Percentiles rank a stretch among this genome's conserved stretches.
phyloP scores from a whole-genome alignment of 2,329 filamentous ascomycete species.

The Verticillium zaregamsianum region DNA sequence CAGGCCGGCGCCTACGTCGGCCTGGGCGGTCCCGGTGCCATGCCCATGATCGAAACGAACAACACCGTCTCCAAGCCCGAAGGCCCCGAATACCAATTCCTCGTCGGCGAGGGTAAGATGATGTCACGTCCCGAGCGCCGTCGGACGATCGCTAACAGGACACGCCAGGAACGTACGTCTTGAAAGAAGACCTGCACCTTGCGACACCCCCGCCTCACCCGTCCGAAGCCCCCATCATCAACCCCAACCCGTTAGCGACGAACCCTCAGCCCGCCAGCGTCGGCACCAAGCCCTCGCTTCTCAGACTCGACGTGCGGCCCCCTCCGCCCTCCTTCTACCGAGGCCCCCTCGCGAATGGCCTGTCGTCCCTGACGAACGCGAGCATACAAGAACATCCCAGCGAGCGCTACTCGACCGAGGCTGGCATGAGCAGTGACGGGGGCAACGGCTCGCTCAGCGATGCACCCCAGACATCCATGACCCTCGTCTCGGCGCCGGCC shows the following conservation, averaged over 20 bases:
- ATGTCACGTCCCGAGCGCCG: not conserved
- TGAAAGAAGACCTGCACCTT: constrained; percentile 87
- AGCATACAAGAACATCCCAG: constrained; percentile 60
- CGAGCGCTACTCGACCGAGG: constrained; percentile 58
- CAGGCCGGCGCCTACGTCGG: constrained; percentile 69
- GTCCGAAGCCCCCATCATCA: constrained; percentile 81
- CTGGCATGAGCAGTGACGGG: constrained; percentile 54
- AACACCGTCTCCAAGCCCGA: constrained; percentile 79
- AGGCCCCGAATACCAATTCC: constrained; percentile 81
- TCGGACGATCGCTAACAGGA: not conserved
- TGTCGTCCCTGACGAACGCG: constrained; percentile 43
- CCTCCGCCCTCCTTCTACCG: constrained; percentile 47
- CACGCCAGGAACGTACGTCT: constrained; percentile 71
- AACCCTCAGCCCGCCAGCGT: constrained; percentile 76
- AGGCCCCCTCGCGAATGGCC: constrained; percentile 29
- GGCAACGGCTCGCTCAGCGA: constrained; percentile 50
- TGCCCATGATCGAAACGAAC: constrained; percentile 87
- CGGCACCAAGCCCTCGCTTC: constrained; percentile 79
- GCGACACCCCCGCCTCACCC: constrained; percentile 94
- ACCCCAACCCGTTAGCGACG: constrained; percentile 87
- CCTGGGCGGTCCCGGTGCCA: constrained; percentile 61
- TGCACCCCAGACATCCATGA: constrained; percentile 34
- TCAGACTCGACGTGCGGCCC: constrained; percentile 63
- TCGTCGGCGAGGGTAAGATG: constrained; percentile 79
- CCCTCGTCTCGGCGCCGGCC: constrained; percentile 50